Percentiles rank a stretch among this genome's conserved stretches.
These are phyloP conservation scores for Exophiala calicioides DNA, from an alignment of 2,329 filamentous ascomycete species.

Conservation along the genomic window DNA sequence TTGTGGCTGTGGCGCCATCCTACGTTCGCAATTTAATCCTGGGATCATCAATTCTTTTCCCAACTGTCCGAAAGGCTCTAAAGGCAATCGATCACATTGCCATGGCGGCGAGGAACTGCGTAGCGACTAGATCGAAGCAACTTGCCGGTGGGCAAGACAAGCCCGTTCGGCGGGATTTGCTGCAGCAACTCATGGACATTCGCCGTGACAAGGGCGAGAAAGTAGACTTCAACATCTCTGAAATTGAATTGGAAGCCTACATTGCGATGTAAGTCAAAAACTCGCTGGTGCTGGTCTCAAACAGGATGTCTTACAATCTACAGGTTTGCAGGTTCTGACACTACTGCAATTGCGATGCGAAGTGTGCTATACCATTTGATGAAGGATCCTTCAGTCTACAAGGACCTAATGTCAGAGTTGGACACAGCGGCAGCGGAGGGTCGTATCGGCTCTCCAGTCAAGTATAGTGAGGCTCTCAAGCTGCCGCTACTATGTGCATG, in stretches of 20 bases:
- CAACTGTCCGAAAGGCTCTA: conserved; percentile 31
- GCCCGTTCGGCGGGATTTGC: conserved; percentile 33
- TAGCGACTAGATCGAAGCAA: conserved; percentile 32
- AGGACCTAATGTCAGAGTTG: conserved; percentile 15
- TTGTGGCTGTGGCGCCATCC: conserved; percentile 34
- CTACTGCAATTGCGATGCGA: conserved; percentile 22
- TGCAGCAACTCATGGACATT: conserved; percentile 37
- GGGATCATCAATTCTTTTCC: conserved; percentile 28
- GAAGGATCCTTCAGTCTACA: conserved; percentile 38
- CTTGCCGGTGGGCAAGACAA: conserved; percentile 20
- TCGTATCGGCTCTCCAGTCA: conserved; percentile 17
- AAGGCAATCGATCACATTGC: conserved; percentile 33
- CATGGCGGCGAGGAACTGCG: conserved; percentile 30
- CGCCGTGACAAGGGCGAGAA: conserved; percentile 34
- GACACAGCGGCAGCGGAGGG: conserved; percentile 14
- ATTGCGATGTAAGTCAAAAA: conserved; percentile 17
- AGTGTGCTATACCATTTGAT: conserved; percentile 45
- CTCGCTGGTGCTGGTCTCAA: no score
- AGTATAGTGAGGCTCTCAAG: conserved; percentile 22
- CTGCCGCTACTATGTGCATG: conserved; percentile 24
- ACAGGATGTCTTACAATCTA: not conserved
- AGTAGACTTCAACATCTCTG: conserved; percentile 33
- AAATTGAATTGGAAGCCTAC: conserved; percentile 24
- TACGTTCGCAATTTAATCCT: conserved; percentile 37
- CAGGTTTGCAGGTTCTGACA: conserved; percentile 23